Evolutionary conservation across 495 filamentous ascomycete species (phyloP).

Genomic region (Hypoxylon fragiforme): DNA sequence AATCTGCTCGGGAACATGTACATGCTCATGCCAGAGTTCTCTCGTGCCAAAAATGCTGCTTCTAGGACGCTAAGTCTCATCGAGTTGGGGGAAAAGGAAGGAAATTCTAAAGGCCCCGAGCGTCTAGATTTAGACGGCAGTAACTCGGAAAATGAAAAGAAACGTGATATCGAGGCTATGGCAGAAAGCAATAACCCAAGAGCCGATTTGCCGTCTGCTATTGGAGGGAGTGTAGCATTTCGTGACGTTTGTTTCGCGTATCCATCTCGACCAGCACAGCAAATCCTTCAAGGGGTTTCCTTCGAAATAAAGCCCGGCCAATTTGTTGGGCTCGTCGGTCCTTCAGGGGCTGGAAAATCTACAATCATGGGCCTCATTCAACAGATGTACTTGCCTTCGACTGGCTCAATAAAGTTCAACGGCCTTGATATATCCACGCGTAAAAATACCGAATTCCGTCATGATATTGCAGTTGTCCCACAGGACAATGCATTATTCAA

Average conservation of each 20-base stretch:
- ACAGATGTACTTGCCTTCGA: conserved; percentile 51
- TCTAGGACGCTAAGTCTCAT: conserved; percentile 48
- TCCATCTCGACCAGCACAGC: conserved; percentile 50
- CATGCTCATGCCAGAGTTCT: conserved; percentile 59
- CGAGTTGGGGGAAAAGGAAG: conserved; percentile 35
- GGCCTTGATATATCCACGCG: conserved; percentile 52
- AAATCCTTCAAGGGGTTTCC: conserved; percentile 56
- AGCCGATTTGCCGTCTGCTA: background rate
- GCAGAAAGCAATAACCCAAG: conserved; percentile 39
- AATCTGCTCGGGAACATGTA: conserved; percentile 65
- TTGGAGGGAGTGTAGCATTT: conserved; percentile 50
- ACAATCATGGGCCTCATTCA: conserved; percentile 53
- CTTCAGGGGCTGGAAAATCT: conserved; percentile 62
- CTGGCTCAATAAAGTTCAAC: conserved; percentile 54
- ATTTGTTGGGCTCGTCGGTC: conserved; percentile 61
- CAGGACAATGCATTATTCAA: conserved; percentile 57
- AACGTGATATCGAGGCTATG: conserved; percentile 40
- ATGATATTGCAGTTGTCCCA: conserved; percentile 51
- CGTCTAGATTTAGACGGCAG: background rate
- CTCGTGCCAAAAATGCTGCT: conserved; percentile 54
- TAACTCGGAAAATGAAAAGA: background rate
- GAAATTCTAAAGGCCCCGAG: conserved; percentile 1
- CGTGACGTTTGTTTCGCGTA: conserved; percentile 63
- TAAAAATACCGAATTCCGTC: conserved; percentile 50
- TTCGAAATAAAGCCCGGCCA: conserved; percentile 60